phyloP scores from a whole-genome alignment of 768 basidiomycete species.

The Heimioporus sp. region DNA sequence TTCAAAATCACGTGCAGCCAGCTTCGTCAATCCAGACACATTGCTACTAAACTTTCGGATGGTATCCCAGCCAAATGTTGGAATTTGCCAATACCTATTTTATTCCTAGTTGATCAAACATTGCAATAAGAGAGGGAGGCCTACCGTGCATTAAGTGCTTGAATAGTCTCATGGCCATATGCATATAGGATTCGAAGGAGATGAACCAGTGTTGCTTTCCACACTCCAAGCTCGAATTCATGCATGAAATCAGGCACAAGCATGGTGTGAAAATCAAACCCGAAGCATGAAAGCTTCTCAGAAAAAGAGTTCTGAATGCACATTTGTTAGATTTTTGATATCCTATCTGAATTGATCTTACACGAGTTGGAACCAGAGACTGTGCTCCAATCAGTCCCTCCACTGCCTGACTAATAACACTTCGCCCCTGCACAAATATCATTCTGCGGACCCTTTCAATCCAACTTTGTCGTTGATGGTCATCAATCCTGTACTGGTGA shows the following conservation, averaged over 20 bases:
- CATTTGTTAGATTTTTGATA: neutral
- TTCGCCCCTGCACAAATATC: no score
- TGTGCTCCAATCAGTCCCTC: no score
- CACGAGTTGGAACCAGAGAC: neutral
- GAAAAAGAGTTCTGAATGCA: constrained; percentile 32
- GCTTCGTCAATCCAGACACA: no score
- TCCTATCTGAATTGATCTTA: neutral
- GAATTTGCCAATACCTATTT: constrained; percentile 13
- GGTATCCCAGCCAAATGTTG: constrained; percentile 28
- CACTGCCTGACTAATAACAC: no score
- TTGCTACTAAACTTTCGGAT: no score
- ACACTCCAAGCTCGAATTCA: constrained; percentile 33
- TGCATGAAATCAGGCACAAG: constrained; percentile 31
- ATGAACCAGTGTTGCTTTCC: constrained; percentile 18
- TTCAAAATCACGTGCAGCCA: no score
- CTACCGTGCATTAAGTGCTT: constrained; percentile 27
- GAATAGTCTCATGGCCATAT: constrained; percentile 5
- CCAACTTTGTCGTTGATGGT: no score
- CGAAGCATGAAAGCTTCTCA: constrained; percentile 5
- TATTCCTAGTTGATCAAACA: no score
- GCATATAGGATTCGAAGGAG: constrained; percentile 25
- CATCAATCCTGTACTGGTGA: no score
- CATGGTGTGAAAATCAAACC: constrained; percentile 26
- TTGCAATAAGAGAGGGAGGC: no score
- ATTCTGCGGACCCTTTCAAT: no score